These are phyloP conservation scores for Termitomyces sp. DNA, from an alignment of 768 basidiomycete genomes.

Conservation along the genomic window DNA sequence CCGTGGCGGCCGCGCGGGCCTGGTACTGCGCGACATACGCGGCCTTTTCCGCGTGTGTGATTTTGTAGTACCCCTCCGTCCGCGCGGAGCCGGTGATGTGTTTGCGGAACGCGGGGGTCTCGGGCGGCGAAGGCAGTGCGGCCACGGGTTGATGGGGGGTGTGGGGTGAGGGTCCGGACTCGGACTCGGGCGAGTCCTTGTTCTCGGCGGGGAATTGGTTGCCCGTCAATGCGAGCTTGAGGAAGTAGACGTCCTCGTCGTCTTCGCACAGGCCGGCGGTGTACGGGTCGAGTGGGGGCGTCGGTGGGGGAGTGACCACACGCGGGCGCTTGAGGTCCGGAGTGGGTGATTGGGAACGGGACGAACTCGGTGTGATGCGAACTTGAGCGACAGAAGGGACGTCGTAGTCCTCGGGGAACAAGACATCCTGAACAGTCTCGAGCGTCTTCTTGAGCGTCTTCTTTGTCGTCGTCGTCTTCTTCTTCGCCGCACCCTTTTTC, in stretches of 20 bases:
- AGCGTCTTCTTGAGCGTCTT: constrained; percentile 28
- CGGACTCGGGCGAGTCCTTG: constrained; percentile 13
- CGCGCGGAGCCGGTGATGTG: constrained; percentile 85
- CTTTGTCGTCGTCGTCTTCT: constrained; percentile 33
- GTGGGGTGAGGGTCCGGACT: not conserved
- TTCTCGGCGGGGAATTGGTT: constrained; percentile 19
- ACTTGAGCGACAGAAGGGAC: constrained; percentile 46
- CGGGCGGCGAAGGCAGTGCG: constrained; percentile 25
- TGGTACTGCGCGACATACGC: constrained; percentile 90
- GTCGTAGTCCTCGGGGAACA: constrained; percentile 47
- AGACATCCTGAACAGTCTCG: constrained; percentile 39
- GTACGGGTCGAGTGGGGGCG: constrained; percentile 49
- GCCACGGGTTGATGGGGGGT: not conserved
- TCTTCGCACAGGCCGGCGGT: constrained; percentile 64
- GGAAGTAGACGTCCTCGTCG: constrained; percentile 86
- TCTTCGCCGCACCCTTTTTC: constrained; percentile 27
- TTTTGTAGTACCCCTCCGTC: constrained; percentile 94
- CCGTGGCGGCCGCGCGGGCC: constrained; percentile 39
- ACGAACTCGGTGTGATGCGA: constrained; percentile 38
- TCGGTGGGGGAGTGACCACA: constrained; percentile 32
- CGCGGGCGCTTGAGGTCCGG: constrained; percentile 26
- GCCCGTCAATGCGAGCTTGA: constrained; percentile 52
- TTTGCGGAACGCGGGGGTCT: constrained; percentile 55
- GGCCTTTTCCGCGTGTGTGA: constrained; percentile 86
- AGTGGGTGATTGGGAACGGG: constrained; percentile 42